Base-by-base conservation (phyloP, 441 rosid species). In the Erodium chrysanthum region DNA sequence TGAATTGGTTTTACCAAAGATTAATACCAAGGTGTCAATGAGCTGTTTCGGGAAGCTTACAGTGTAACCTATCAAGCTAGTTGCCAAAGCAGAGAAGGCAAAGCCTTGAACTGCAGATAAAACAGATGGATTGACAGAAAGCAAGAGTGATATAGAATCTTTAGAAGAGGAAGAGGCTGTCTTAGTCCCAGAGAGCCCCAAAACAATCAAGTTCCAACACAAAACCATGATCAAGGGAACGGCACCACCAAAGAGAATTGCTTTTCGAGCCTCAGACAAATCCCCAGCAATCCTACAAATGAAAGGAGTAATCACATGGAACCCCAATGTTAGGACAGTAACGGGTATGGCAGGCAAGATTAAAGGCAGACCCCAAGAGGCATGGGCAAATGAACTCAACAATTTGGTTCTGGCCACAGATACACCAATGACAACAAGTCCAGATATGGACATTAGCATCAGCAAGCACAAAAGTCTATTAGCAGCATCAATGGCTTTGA, bases 271-370 rank as follows among this genome's bases (percentile, higher is more conserved):
- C 56, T 87, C 90, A 0, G 78, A 69, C 31, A 83, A 69, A 63
- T 86, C 82, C 50, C 96, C 96, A 1, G 91, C 93, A 22, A 92
- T 74, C 70, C 86, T 90, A 68, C 96, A 90, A 75, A 88, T 84
- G 73, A 90, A 92, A 73, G 96, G 96, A 71, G 96, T 92, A 64
- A 92, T 85, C 37, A 92, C 96, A 80, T 92, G 96, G 78, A 90
- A 92, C 54, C 96, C 98, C 62, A 92, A 79, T 17, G 96, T 88
- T 69, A 92, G 85, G 23, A 92, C 96, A 66, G 85, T 84, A 17
- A 90, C 93, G 70, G 96, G 96, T 66, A 90, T 85, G n/a, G 93
- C 90, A 12, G 93, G 96, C 81, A 88, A 85, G 78, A 86, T 82
- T 5, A 84, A 66, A 2, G 94, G 82, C 10, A 84, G 6, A 23